A percentile compares a stretch with the other conserved stretches of the same genome.
These are phyloP conservation scores for Paracamarosporium sp. DNA, from an alignment of 2,329 filamentous ascomycete species.

Conservation along the genomic window DNA sequence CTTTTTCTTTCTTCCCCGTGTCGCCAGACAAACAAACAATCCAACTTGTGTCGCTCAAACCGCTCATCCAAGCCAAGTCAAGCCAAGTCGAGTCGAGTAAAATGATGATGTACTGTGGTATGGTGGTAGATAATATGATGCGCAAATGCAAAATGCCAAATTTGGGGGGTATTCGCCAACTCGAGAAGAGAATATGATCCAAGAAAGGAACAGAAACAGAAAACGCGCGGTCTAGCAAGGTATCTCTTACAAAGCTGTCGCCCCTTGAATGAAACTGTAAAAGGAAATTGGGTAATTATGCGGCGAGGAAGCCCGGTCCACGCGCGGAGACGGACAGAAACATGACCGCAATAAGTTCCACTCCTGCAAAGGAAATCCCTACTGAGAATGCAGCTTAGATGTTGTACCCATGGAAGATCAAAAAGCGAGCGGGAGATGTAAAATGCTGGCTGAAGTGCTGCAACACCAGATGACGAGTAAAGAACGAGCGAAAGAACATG, in stretches of 20 bases:
- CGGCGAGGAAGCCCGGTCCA: conserved; percentile 10
- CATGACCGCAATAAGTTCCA: conserved; percentile 4
- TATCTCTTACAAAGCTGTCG: conserved; percentile 33
- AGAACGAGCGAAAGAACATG: conserved; percentile 33
- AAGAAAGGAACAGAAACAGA: too few species aligned
- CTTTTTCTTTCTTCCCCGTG: not conserved
- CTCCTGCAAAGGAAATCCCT: conserved; percentile 8
- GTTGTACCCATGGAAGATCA: conserved; percentile 12
- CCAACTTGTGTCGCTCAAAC: conserved; percentile 4
- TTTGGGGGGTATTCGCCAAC: conserved; percentile 34
- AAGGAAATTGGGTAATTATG: conserved; percentile 26
- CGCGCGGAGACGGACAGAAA: conserved; percentile 12
- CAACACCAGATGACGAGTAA: conserved; percentile 4
- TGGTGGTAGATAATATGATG: conserved; percentile 27
- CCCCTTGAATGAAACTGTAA: conserved; percentile 24
- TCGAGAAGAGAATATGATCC: conserved; percentile 27
- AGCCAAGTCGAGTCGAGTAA: conserved; percentile 2
- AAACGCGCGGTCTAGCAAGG: conserved; percentile 37
- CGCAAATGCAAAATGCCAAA: conserved; percentile 39
- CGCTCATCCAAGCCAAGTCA: conserved; percentile 1
- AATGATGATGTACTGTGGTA: conserved; percentile 3
- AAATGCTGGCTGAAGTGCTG: conserved; percentile 1
- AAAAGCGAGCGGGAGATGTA: conserved; percentile 26
- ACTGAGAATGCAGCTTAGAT: conserved; percentile 33
- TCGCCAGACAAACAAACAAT: conserved; percentile 5